Conservation (phyloP, 148 eudicot species). For the Tetragonia tetragonoides region DNA sequence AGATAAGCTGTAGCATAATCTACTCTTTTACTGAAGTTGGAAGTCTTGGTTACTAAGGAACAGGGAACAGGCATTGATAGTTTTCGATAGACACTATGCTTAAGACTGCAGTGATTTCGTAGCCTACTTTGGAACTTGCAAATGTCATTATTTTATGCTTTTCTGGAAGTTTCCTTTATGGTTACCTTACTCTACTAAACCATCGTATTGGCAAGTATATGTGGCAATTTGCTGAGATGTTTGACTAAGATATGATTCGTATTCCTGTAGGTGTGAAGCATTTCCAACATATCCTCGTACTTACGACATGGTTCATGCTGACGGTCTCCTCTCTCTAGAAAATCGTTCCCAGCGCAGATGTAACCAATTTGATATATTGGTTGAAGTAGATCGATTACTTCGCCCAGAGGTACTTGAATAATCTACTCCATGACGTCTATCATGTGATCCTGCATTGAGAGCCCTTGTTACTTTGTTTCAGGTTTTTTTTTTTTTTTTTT, state of each 20-base stretch:
- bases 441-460: background rate
- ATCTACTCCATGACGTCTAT: background rate
- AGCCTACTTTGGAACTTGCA: background rate
- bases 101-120: background rate
- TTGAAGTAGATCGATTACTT: slow-evolving; percentile 92
- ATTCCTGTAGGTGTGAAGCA: slow-evolving; percentile 79
- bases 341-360: slow-evolving; percentile 55
- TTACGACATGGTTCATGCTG: slow-evolving; percentile 91
- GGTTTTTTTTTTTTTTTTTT: no score
- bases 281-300: slow-evolving; percentile 96
- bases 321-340: slow-evolving; percentile 77
- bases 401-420: slow-evolving; percentile 82
- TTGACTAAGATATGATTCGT: background rate
- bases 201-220: background rate
- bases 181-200: background rate
- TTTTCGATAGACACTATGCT: background rate
- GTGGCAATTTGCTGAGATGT: background rate
- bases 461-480: background rate
- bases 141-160: background rate
- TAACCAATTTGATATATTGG: slow-evolving; percentile 58
- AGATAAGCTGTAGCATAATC: background rate
- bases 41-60: background rate
- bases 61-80: background rate
- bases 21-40: no score
- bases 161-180: background rate